phyloP scores from a whole-genome alignment of 1,139 yeast species.

The Zygoascus meyerae region DNA sequence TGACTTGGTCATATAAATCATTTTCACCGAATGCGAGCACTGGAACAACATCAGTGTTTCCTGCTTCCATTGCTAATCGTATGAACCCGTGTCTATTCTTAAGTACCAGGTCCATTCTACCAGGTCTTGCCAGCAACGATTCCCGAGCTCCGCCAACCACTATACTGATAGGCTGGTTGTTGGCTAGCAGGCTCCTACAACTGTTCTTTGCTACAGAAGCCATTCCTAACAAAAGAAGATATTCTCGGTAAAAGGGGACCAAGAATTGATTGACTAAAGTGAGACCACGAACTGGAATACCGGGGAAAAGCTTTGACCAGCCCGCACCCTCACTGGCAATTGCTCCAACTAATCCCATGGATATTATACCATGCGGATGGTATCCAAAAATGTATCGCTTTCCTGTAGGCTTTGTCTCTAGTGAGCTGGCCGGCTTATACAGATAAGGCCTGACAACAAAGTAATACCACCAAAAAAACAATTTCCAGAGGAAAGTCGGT shows the following conservation, averaged over 20 bases:
- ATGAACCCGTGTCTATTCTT: conserved; percentile 83
- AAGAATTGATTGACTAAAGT: conserved; percentile 81
- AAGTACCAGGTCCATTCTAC: conserved; percentile 57
- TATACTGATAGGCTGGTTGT: conserved; percentile 68
- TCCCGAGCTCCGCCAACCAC: conserved; percentile 97
- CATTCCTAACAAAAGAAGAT: conserved; percentile 71
- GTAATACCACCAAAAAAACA: conserved; percentile 27
- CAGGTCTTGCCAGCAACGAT: conserved; percentile 63
- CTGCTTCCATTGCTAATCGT: conserved; percentile 74
- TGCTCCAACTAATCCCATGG: conserved; percentile 86
- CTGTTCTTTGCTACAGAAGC: conserved; percentile 79
- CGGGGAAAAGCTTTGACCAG: conserved; percentile 70
- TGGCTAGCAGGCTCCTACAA: conserved; percentile 55
- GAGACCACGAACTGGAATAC: conserved; percentile 68
- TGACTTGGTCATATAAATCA: conserved; percentile 57
- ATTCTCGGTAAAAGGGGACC: conserved; percentile 86
- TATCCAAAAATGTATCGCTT: conserved; percentile 77
- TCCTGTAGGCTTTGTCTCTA: conserved; percentile 26
- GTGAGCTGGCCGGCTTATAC: not conserved
- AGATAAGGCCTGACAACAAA: conserved; percentile 14
- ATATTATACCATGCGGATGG: conserved; percentile 96
- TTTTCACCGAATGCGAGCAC: conserved; percentile 92
- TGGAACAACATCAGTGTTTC: conserved; percentile 78
- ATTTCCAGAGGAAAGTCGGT: conserved; percentile 20
- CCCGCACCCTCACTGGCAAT: conserved; percentile 76